Conservation (phyloP, 306 rosid genomes). For the Hippophae gyantsensis region DNA sequence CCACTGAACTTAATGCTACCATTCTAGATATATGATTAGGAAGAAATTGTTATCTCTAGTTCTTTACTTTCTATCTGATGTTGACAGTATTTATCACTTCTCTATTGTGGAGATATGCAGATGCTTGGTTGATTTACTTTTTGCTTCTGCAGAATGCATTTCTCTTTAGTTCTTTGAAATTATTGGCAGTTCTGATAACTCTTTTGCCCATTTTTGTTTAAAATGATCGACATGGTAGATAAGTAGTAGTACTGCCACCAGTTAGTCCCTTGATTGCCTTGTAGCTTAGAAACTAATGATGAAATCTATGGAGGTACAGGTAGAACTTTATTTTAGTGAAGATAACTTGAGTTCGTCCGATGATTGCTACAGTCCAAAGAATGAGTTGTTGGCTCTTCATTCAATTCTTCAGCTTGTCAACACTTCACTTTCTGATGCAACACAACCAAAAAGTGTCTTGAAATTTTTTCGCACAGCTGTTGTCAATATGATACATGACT, state of each 20-base stretch:
- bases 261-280: background rate
- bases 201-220: constrained; percentile 11
- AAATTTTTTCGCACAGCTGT: constrained; percentile 29
- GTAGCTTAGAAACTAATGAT: constrained; percentile 17
- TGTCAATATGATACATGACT: constrained; percentile 35
- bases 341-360: constrained; percentile 30
- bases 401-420: constrained; percentile 48
- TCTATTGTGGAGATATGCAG: background rate
- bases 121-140: background rate
- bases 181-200: constrained; percentile 1
- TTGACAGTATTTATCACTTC: no score
- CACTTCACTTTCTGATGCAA: constrained; percentile 30
- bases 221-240: constrained; percentile 4
- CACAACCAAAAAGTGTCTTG: constrained; percentile 33
- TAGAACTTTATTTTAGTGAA: constrained; percentile 73
- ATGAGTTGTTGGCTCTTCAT: constrained; percentile 68
- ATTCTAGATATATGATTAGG: constrained; percentile 9
- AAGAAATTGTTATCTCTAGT: background rate
- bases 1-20: constrained; percentile 15
- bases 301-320: constrained; percentile 38
- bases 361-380: constrained; percentile 65
- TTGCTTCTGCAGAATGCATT: constrained; percentile 1
- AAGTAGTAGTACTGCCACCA: constrained; percentile 4
- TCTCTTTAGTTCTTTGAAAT: constrained; percentile 4
- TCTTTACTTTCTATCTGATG: background rate